Percentiles rank a stretch among this genome's conserved stretches.
Evolutionary conservation across 805 yeast genomes (phyloP).

Genomic region (Zygosaccharomyces kombuchaensis): DNA sequence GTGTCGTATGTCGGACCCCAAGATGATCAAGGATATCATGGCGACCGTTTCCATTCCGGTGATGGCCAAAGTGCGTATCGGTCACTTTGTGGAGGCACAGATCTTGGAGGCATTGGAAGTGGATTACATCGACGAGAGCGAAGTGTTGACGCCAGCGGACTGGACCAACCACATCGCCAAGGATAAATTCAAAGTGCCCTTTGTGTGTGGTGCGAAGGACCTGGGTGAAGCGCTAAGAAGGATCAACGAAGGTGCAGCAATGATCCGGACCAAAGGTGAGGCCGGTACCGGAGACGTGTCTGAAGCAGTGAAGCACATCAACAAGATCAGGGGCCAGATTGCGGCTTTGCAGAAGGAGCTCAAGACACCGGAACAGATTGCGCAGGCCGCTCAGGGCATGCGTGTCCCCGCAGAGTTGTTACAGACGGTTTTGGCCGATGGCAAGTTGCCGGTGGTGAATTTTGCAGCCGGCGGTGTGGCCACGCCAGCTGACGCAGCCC

Average conservation of each 20-base stretch:
- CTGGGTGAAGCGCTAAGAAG: conserved; percentile 80
- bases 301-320: conserved; percentile 75
- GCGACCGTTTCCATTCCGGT: conserved; percentile 61
- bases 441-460: conserved; percentile 75
- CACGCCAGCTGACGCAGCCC: conserved; percentile 83
- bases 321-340: conserved; percentile 55
- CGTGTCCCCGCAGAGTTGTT: conserved; percentile 59
- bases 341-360: conserved; percentile 32
- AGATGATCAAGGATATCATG: conserved; percentile 72
- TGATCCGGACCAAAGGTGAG: conserved; percentile 84
- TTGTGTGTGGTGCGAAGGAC: conserved; percentile 80
- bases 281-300: conserved; percentile 87
- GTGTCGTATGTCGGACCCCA: conserved; percentile 82
- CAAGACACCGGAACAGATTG: conserved; percentile 43
- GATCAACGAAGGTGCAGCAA: conserved; percentile 77
- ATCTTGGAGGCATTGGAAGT: conserved; percentile 64
- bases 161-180: conserved; percentile 60
- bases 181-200: conserved; percentile 60
- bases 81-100: conserved; percentile 80
- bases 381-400: conserved; percentile 48
- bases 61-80: conserved; percentile 84
- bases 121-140: conserved; percentile 81
- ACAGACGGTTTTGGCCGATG: conserved; percentile 40
- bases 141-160: conserved; percentile 81
- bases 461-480: conserved; percentile 90